Evolutionary conservation across 2,329 filamentous ascomycete genomes (phyloP).

Genomic region (Fusarium subtropicale): DNA sequence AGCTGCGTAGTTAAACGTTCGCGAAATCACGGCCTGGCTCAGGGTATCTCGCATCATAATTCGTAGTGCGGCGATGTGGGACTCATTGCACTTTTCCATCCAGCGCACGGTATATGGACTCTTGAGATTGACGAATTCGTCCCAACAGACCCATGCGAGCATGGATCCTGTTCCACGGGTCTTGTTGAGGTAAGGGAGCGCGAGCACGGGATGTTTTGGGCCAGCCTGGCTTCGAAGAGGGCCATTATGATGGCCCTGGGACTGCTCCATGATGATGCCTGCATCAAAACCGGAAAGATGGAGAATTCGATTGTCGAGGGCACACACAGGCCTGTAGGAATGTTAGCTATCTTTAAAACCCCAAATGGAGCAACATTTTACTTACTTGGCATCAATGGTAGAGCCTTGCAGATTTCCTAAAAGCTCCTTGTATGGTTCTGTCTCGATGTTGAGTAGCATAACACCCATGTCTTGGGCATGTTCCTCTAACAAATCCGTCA

Average conservation of each 20-base stretch:
- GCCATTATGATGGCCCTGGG: constrained; percentile 10
- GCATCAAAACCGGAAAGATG: constrained; percentile 23
- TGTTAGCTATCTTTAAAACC: background rate
- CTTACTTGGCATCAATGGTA: constrained; percentile 12
- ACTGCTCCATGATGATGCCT: constrained; percentile 23
- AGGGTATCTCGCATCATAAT: constrained; percentile 28
- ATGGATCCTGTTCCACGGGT: constrained; percentile 9
- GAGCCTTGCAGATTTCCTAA: background rate
- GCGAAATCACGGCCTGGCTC: background rate
- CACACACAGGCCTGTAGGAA: background rate
- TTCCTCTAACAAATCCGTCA: background rate
- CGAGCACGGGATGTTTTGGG: constrained; percentile 2
- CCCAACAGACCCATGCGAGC: constrained; percentile 28
- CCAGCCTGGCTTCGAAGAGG: constrained; percentile 12
- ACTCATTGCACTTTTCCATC: constrained; percentile 31
- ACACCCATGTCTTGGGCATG: constrained; percentile 24
- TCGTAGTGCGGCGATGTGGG: constrained; percentile 1
- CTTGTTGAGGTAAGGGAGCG: constrained; percentile 17
- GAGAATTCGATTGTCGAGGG: constrained; percentile 7
- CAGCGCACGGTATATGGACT: constrained; percentile 12
- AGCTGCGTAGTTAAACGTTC: background rate
- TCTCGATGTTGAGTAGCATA: constrained; percentile 22
- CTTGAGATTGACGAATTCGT: constrained; percentile 23
- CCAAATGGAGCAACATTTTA: fast-evolving
- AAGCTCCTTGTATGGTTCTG: constrained; percentile 7